Evolutionary conservation across 2,329 filamentous ascomycete genomes (phyloP).

Genomic region (Pestalotiopsis sp.): DNA sequence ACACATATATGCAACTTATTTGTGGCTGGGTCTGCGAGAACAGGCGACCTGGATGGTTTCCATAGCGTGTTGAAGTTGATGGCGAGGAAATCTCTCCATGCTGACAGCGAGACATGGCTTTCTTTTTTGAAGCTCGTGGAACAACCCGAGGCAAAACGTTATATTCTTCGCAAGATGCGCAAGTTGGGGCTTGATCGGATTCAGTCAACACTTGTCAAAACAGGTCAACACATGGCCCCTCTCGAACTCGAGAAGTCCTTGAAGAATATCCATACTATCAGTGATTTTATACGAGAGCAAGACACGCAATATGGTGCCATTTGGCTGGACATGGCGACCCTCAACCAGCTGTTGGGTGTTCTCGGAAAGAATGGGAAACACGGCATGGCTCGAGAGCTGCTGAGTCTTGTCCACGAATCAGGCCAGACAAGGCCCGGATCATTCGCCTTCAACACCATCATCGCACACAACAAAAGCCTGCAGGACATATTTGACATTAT

Average conservation of each 20-base stretch:
- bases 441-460: constrained; percentile 31
- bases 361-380: constrained; percentile 23
- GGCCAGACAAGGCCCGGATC: constrained; percentile 18
- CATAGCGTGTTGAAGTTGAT: constrained; percentile 28
- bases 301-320: constrained; percentile 23
- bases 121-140: constrained; percentile 41
- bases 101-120: constrained; percentile 28
- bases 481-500: constrained; percentile 18
- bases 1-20: constrained; percentile 28
- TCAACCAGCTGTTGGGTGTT: constrained; percentile 32
- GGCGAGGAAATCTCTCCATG: constrained; percentile 25
- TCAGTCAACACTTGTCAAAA: constrained; percentile 21
- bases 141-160: constrained; percentile 40
- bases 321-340: constrained; percentile 29
- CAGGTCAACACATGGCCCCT: constrained; percentile 26
- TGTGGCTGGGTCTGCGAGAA: constrained; percentile 25
- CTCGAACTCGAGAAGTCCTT: constrained; percentile 22
- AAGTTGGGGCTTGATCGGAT: constrained; percentile 24
- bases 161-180: constrained; percentile 46
- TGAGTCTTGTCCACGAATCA: constrained; percentile 18
- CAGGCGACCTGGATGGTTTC: constrained; percentile 29
- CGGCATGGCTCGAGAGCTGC: constrained; percentile 23
- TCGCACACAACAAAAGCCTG: constrained; percentile 25
- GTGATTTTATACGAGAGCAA: constrained; percentile 22
- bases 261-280: constrained; percentile 15